A percentile compares a stretch with the other conserved stretches of the same genome.
Evolutionary conservation across 2,329 filamentous ascomycete genomes (phyloP).

Genomic region (Orbilia brochopaga): DNA sequence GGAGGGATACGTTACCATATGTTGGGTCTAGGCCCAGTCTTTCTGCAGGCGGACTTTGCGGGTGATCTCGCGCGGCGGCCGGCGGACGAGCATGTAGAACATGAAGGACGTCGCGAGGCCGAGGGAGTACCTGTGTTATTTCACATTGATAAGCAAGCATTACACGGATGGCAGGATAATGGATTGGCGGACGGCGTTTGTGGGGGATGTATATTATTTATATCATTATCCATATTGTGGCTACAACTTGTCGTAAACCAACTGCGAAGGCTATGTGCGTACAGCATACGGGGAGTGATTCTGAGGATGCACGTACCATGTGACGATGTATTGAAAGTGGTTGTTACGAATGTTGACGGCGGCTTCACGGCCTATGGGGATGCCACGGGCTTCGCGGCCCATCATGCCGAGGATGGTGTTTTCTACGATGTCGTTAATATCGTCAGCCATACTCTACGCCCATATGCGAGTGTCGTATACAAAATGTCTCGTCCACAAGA

Average conservation of each 20-base stretch:
- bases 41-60: constrained; percentile 77
- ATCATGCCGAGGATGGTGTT: constrained; percentile 56
- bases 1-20: too few relatives aligned
- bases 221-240: too few relatives aligned
- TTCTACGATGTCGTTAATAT: constrained; percentile 10
- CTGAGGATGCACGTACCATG: constrained; percentile 71
- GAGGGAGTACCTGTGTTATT: constrained; percentile 75
- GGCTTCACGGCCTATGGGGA: constrained; percentile 84
- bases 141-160: constrained; percentile 20
- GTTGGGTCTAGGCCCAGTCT: constrained; percentile 68
- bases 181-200: constrained; percentile 15
- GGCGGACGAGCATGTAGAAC: constrained; percentile 94
- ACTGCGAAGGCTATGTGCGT: constrained; percentile 36
- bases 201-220: not conserved
- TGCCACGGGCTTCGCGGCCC: constrained; percentile 77
- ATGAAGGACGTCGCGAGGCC: constrained; percentile 86
- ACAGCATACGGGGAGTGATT: constrained; percentile 12
- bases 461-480: too few relatives aligned
- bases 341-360: constrained; percentile 96
- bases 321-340: constrained; percentile 98
- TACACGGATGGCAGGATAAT: not conserved
- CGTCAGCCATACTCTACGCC: not conserved
- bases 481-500: too few relatives aligned
- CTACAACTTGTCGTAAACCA: constrained; percentile 55
- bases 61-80: constrained; percentile 75